These are phyloP conservation scores for Russula foetens DNA, from an alignment of 768 basidiomycete genomes.

Conservation along the genomic window DNA sequence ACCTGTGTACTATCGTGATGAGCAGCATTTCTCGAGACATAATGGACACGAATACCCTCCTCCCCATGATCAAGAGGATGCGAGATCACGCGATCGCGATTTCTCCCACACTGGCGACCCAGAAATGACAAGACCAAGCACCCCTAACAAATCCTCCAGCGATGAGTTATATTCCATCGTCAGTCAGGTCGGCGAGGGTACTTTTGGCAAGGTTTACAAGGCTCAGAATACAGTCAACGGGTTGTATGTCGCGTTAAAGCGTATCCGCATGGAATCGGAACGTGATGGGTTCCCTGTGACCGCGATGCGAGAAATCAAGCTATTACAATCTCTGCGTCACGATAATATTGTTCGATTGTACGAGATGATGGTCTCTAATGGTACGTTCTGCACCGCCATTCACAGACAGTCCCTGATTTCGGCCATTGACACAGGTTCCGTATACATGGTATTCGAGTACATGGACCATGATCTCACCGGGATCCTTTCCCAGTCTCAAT, in stretches of 20 bases:
- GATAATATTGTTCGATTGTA: slow-evolving; percentile 81
- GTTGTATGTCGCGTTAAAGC: slow-evolving; percentile 80
- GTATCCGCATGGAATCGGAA: slow-evolving; percentile 97
- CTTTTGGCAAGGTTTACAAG: slow-evolving; percentile 98
- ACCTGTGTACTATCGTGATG: slow-evolving; percentile 4
- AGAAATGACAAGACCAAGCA: slow-evolving; percentile 14
- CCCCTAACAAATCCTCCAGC: slow-evolving; percentile 17
- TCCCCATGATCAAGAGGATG: slow-evolving; percentile 8
- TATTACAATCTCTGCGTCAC: slow-evolving; percentile 86
- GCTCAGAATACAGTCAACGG: slow-evolving; percentile 78
- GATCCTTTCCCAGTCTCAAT: slow-evolving; percentile 83
- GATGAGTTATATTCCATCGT: slow-evolving; percentile 78
- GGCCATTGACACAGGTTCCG: slow-evolving; percentile 52
- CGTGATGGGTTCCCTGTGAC: slow-evolving; percentile 98
- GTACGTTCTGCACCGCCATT: slow-evolving; percentile 35
- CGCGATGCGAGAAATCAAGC: slow-evolving; percentile 97
- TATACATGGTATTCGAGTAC: slow-evolving; percentile 99
- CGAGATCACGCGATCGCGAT: slow-evolving; percentile 1
- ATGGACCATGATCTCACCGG: slow-evolving; percentile 99
- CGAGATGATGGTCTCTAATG: slow-evolving; percentile 99
- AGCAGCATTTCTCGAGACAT: slow-evolving; percentile 10
- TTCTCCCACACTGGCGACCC: slow-evolving; percentile 5
- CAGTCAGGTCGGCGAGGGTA: slow-evolving; percentile 95
- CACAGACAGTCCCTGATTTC: slow-evolving; percentile 10
- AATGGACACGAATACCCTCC: slow-evolving; percentile 15